These are phyloP conservation scores for Exserohilum rostratum DNA, from an alignment of 2,329 filamentous ascomycete genomes.

Conservation along the genomic window DNA sequence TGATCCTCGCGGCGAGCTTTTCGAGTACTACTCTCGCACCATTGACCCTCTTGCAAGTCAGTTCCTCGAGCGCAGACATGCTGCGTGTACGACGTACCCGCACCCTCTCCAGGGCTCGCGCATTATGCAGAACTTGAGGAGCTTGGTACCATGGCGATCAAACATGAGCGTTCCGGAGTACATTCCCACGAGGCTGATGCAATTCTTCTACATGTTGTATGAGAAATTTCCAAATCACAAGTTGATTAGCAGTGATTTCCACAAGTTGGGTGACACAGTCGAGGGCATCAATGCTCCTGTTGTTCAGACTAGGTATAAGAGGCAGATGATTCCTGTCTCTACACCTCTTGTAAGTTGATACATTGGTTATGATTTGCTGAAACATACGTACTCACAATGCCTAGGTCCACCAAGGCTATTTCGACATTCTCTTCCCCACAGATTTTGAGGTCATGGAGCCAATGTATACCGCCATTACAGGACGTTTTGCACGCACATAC, in stretches of 20 bases:
- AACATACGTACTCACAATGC: slow-evolving; percentile 1
- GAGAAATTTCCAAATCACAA: slow-evolving; percentile 89
- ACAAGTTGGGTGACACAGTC: slow-evolving; percentile 80
- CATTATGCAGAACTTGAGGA: slow-evolving; percentile 66
- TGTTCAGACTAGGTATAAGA: slow-evolving; percentile 90
- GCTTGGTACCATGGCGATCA: slow-evolving; percentile 70
- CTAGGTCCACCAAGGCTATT: slow-evolving; percentile 96
- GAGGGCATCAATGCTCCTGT: slow-evolving; percentile 89
- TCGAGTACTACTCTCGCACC: slow-evolving; percentile 84
- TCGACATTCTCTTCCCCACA: slow-evolving; percentile 98
- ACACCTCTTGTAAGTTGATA: slow-evolving; percentile 77
- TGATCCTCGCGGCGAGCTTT: slow-evolving; percentile 84
- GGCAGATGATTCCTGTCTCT: slow-evolving; percentile 84
- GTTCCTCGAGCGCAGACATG: slow-evolving; percentile 83
- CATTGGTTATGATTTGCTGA: background rate
- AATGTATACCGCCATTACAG: slow-evolving; percentile 90
- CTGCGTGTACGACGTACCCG: slow-evolving; percentile 67
- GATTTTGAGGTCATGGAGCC: slow-evolving; percentile 91
- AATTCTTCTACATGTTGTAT: slow-evolving; percentile 92
- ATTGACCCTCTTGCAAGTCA: slow-evolving; percentile 83
- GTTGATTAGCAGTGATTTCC: slow-evolving; percentile 88
- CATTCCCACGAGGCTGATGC: slow-evolving; percentile 91
- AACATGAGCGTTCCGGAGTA: slow-evolving; percentile 88
- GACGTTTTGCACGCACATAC: slow-evolving; percentile 83
- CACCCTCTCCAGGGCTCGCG: slow-evolving; percentile 64